A percentile compares a stretch with the other conserved stretches of the same genome.
Conservation (phyloP, 176 grass and related monocot species). For the Miscanthus lutarioriparius region DNA sequence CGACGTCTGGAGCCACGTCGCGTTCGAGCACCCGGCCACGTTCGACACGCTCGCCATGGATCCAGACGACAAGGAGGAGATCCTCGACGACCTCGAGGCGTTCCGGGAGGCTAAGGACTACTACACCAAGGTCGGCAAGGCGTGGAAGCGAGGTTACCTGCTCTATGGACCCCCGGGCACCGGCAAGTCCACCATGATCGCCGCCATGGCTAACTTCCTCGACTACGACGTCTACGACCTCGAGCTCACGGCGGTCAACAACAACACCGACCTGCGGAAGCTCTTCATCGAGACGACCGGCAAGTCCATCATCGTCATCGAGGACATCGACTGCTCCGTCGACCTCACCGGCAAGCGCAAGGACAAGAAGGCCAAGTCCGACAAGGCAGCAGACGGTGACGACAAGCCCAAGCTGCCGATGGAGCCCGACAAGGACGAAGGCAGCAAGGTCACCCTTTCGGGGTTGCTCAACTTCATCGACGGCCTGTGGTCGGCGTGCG, state of each 20-base stretch:
- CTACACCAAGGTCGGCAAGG: constrained; percentile 65
- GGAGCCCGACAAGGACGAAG: constrained; percentile 6
- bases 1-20: constrained; percentile 59
- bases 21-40: constrained; percentile 68
- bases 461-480: constrained; percentile 88
- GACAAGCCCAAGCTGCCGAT: constrained; percentile 9
- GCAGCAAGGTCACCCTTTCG: constrained; percentile 55
- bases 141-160: constrained; percentile 68
- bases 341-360: constrained; percentile 64
- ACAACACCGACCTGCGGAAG: constrained; percentile 70
- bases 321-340: constrained; percentile 69
- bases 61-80: constrained; percentile 36
- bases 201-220: constrained; percentile 72
- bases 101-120: constrained; percentile 69
- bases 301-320: constrained; percentile 74
- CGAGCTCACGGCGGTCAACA: constrained; percentile 62
- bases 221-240: constrained; percentile 75
- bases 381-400: background rate
- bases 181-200: constrained; percentile 82
- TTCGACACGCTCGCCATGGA: constrained; percentile 73
- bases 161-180: constrained; percentile 51
- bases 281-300: constrained; percentile 72
- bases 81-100: constrained; percentile 55
- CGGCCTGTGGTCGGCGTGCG: constrained; percentile 68
- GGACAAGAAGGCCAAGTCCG: background rate